These are phyloP conservation scores for Citrus sp. DNA, from an alignment of 345 rosid species.

Conservation along the genomic window DNA sequence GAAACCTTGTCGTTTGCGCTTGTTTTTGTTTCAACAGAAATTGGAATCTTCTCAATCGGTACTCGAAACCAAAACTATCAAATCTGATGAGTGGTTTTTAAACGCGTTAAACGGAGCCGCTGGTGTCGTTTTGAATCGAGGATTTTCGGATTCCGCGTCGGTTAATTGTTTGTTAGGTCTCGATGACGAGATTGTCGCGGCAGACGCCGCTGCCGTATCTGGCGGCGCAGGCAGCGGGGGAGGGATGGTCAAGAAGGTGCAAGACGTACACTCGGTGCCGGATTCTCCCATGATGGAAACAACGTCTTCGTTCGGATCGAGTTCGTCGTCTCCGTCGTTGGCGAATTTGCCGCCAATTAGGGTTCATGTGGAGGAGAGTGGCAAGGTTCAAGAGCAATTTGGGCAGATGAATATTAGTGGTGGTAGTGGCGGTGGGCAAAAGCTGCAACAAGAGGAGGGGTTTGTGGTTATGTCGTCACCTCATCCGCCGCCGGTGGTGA, in stretches of 20 bases:
- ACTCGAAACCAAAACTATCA: slow-evolving; percentile 42
- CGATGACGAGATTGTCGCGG: slow-evolving; percentile 41
- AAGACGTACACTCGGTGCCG: slow-evolving; percentile 81
- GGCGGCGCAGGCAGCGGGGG: slow-evolving; percentile 26
- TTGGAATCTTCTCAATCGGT: slow-evolving; percentile 75
- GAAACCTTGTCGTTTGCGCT: slow-evolving; percentile 66
- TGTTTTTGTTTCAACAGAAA: slow-evolving; percentile 73
- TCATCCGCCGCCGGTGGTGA: slow-evolving; percentile 45
- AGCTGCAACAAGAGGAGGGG: slow-evolving; percentile 61
- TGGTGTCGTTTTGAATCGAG: slow-evolving; percentile 49
- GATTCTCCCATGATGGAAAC: slow-evolving; percentile 96
- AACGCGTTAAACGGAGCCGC: slow-evolving; percentile 66
- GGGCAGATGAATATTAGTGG: slow-evolving; percentile 47
- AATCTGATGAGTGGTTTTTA: slow-evolving; percentile 92
- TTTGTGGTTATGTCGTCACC: slow-evolving; percentile 51
- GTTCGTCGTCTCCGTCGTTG: slow-evolving; percentile 85
- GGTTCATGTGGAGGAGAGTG: slow-evolving; percentile 64
- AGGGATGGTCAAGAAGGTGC: slow-evolving; percentile 42
- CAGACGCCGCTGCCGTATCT: slow-evolving; percentile 20
- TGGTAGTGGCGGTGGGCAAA: slow-evolving; percentile 27
- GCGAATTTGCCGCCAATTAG: slow-evolving; percentile 85
- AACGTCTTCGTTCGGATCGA: slow-evolving; percentile 85
- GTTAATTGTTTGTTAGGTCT: slow-evolving; percentile 79
- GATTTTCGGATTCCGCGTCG: slow-evolving; percentile 69
- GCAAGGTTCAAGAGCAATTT: slow-evolving; percentile 58